These are phyloP conservation scores for Mychonastes homosphaera DNA, from an alignment of 139 green algal species.

Conservation along the genomic window DNA sequence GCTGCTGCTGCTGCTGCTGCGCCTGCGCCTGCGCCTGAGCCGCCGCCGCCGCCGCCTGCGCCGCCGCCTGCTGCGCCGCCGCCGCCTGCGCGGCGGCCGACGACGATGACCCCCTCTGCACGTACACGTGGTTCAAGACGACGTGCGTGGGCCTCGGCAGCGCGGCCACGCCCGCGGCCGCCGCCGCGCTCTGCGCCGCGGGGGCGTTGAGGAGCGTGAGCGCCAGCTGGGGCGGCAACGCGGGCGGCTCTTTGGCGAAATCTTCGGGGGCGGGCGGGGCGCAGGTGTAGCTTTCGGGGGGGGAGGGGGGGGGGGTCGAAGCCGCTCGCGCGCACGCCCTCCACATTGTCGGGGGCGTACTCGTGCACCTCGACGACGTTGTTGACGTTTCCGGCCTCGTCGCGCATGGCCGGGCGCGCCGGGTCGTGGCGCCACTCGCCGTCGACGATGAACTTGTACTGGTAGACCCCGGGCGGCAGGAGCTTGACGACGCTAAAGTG, in stretches of 20 bases:
- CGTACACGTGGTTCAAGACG: slow-evolving; percentile 94
- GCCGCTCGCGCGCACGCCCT: slow-evolving; percentile 35
- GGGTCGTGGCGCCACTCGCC: slow-evolving; percentile 92
- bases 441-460: slow-evolving; percentile 98
- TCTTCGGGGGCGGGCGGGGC: slow-evolving; percentile 64
- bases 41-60: background rate
- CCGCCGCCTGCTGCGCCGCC: slow-evolving; percentile 29
- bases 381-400: slow-evolving; percentile 97
- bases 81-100: background rate
- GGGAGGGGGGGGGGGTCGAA: slow-evolving; percentile 74
- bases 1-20: background rate
- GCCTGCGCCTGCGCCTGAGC: background rate
- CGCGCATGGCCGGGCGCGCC: slow-evolving; percentile 89
- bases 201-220: slow-evolving; percentile 95
- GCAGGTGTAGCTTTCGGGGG: slow-evolving; percentile 63
- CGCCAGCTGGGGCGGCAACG: slow-evolving; percentile 87
- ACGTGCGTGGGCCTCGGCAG: slow-evolving; percentile 95
- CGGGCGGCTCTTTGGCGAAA: slow-evolving; percentile 91
- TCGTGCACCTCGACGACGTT: slow-evolving; percentile 97
- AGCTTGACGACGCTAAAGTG: slow-evolving; percentile 96
- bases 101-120: slow-evolving; percentile 48
- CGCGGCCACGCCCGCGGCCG: slow-evolving; percentile 23
- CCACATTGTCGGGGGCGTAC: slow-evolving; percentile 83
- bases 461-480: slow-evolving; percentile 86
- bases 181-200: slow-evolving; percentile 54